Evolutionary conservation across 2,329 filamentous ascomycete species (phyloP).

Genomic region (Onygenales sp.): DNA sequence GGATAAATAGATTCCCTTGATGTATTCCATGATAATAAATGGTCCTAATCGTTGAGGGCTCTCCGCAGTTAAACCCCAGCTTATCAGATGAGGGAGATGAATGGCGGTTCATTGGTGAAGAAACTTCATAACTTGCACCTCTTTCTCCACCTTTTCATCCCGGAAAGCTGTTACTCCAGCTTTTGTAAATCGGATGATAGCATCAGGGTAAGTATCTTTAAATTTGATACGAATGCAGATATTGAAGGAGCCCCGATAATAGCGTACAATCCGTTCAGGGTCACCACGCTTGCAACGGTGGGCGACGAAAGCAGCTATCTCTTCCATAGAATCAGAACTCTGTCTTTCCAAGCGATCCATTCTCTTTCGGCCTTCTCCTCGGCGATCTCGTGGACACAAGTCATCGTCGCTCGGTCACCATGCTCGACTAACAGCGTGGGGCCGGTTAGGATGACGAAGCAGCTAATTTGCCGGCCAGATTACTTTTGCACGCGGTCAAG

Average conservation of each 20-base stretch:
- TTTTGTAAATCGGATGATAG: background rate
- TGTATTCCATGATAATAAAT: conserved; percentile 18
- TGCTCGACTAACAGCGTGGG: no score
- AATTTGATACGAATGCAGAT: background rate
- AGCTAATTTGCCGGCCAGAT: no score
- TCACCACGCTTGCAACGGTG: background rate
- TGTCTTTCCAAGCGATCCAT: background rate
- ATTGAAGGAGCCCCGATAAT: background rate
- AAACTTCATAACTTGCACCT: conserved; percentile 15
- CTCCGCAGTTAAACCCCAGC: conserved; percentile 12
- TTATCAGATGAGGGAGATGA: conserved; percentile 13
- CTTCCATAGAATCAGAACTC: background rate
- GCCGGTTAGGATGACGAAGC: no score
- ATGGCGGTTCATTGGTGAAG: conserved; percentile 14
- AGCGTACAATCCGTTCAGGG: background rate
- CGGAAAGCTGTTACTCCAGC: background rate
- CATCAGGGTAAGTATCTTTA: background rate
- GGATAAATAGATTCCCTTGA: conserved; percentile 12
- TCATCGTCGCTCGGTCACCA: background rate
- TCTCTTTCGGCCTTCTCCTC: background rate
- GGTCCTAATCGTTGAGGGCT: conserved; percentile 13
- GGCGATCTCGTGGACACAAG: background rate
- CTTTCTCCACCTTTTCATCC: conserved; percentile 26
- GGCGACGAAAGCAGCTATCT: background rate
- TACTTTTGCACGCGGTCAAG: no score